Conservation (phyloP, 441 rosid genomes). For the Pelargonium fulgidum region DNA sequence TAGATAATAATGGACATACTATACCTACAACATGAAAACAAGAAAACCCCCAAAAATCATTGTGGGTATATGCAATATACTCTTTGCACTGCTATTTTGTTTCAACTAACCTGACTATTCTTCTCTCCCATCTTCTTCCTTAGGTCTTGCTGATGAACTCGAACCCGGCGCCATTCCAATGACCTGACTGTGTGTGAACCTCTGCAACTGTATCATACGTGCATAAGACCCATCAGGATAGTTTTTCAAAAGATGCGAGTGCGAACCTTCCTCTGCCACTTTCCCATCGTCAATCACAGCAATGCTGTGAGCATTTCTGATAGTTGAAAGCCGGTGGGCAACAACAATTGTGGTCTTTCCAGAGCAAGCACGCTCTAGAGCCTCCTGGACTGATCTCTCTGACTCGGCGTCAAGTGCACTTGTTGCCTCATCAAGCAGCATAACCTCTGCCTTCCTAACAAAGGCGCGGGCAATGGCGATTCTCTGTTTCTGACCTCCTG, state of each 20-base stretch:
- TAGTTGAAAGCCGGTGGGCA: conserved; percentile 84
- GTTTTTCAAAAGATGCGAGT: conserved; percentile 78
- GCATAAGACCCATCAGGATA: conserved; percentile 89
- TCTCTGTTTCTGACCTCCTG: conserved; percentile 97
- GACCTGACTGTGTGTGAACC: conserved; percentile 86
- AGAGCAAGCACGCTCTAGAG: conserved; percentile 82
- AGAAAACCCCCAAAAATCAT: conserved; percentile 32
- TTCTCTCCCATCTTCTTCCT: conserved; percentile 60
- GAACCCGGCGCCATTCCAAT: conserved; percentile 76
- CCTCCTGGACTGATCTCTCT: conserved; percentile 93
- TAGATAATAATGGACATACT: conserved; percentile 38
- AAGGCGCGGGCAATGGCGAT: conserved; percentile 85
- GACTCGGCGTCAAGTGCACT: conserved; percentile 94
- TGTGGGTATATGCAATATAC: conserved; percentile 24
- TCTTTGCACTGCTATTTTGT: conserved; percentile 23
- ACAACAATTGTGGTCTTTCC: conserved; percentile 91
- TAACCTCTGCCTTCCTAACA: conserved; percentile 78
- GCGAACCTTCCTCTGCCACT: conserved; percentile 96
- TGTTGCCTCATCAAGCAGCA: conserved; percentile 97
- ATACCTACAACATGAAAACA: conserved; percentile 31
- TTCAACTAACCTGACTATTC: conserved; percentile 26
- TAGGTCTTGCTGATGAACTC: conserved; percentile 49
- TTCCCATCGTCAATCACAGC: conserved; percentile 94
- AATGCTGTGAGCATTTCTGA: conserved; percentile 80
- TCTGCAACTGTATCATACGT: conserved; percentile 90